Conservation (phyloP, 169 alveolate species). For the Miamiensis avidus region DNA sequence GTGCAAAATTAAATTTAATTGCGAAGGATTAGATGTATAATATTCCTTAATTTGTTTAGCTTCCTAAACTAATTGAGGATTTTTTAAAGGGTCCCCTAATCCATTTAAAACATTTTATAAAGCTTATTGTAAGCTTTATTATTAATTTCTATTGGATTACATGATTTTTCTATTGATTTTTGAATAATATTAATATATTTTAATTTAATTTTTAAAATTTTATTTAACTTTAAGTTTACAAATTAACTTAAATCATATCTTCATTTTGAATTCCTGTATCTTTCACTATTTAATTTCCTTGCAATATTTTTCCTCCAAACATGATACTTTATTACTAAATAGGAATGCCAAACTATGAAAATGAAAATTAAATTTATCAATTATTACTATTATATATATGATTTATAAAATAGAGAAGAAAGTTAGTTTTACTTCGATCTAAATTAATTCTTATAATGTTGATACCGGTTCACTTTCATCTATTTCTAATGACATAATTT, state of each 20-base stretch:
- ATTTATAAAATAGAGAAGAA: not conserved
- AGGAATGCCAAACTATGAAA: not conserved
- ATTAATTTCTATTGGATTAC: not conserved
- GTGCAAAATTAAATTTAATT: not conserved
- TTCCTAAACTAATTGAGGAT: not conserved
- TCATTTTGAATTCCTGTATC: not conserved
- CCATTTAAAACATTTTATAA: not conserved
- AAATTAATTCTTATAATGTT: conserved; percentile 31
- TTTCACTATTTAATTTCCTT: too few species aligned
- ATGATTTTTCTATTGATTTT: not conserved
- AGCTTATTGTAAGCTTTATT: not conserved
- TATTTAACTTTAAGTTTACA: not conserved
- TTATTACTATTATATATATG: conserved; percentile 14
- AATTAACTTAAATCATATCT: not conserved
- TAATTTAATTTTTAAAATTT: too few species aligned
- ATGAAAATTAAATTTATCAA: not conserved
- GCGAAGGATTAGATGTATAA: not conserved
- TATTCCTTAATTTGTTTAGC: not conserved
- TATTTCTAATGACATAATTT: conserved; percentile 29
- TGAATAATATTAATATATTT: too few species aligned
- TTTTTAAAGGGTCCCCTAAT: not conserved
- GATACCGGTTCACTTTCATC: conserved; percentile 42
- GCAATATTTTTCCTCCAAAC: not conserved
- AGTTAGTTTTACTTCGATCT: conserved; percentile 29
- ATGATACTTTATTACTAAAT: not conserved